phyloP scores from a whole-genome alignment of 2,329 filamentous ascomycete genomes.

The Colletotrichum incanum region DNA sequence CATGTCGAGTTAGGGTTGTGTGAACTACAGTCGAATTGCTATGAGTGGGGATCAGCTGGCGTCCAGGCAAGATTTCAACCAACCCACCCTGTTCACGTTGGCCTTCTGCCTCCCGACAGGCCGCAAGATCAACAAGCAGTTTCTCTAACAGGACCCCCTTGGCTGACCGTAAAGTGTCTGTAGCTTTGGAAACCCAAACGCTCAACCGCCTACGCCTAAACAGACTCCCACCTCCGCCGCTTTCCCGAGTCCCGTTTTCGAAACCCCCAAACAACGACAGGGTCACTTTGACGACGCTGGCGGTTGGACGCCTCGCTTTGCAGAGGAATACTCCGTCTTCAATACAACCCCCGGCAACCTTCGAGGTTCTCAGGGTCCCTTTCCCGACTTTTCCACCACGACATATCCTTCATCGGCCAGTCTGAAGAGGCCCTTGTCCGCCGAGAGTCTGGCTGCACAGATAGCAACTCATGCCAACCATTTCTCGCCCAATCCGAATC shows the following conservation, averaged over 20 bases:
- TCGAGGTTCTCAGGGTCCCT: slow-evolving; percentile 61
- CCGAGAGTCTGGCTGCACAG: slow-evolving; percentile 64
- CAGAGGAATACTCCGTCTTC: slow-evolving; percentile 77
- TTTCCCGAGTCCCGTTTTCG: slow-evolving; percentile 70
- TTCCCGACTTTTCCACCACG: slow-evolving; percentile 60
- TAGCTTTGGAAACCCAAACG: slow-evolving; percentile 77
- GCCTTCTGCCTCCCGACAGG: slow-evolving; percentile 41
- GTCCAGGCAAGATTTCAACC: slow-evolving; percentile 64
- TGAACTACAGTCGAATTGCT: slow-evolving; percentile 60
- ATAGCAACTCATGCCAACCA: slow-evolving; percentile 76
- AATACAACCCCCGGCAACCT: slow-evolving; percentile 75
- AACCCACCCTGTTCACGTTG: slow-evolving; percentile 38
- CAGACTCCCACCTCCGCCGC: slow-evolving; percentile 69
- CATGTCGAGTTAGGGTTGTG: slow-evolving; percentile 45
- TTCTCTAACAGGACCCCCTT: slow-evolving; percentile 42
- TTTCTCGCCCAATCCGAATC: slow-evolving; percentile 67
- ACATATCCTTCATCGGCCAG: slow-evolving; percentile 54
- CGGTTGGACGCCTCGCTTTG: slow-evolving; percentile 74
- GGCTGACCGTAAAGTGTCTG: slow-evolving; percentile 55
- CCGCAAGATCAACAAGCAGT: slow-evolving; percentile 32
- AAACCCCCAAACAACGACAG: slow-evolving; percentile 68
- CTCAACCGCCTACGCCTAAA: slow-evolving; percentile 72
- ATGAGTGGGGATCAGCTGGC: slow-evolving; percentile 74
- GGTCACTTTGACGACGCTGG: slow-evolving; percentile 64
- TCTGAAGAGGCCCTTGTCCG: slow-evolving; percentile 68